phyloP scores from a whole-genome alignment of 139 green algal genomes.

The Micractinium conductrix region DNA sequence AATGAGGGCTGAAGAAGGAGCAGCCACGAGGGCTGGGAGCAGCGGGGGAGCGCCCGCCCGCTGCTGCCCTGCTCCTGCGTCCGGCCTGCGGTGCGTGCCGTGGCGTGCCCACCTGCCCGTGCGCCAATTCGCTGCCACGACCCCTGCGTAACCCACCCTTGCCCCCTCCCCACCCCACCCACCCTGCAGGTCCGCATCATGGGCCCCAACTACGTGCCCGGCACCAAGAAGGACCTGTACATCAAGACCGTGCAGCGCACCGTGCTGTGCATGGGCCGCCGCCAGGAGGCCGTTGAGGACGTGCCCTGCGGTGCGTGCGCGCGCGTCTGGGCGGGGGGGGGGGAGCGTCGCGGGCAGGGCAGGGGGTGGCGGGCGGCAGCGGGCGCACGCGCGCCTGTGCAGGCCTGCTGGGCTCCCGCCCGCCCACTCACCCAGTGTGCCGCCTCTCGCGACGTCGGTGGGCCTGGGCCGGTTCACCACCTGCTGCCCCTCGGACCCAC shows the following conservation, averaged over 20 bases:
- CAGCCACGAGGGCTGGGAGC: not conserved
- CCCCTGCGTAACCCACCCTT: not conserved
- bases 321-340: too few species aligned
- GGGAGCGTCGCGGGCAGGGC: too few species aligned
- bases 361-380: too few species aligned
- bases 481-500: too few species aligned
- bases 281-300: constrained; percentile 98
- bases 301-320: constrained; percentile 89
- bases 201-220: constrained; percentile 98
- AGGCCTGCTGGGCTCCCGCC: not conserved
- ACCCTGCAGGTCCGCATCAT: constrained; percentile 94
- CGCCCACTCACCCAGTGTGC: not conserved
- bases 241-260: constrained; percentile 99
- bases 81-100: too few species aligned
- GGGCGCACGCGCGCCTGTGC: too few species aligned
- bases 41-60: not conserved
- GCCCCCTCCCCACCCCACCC: not conserved
- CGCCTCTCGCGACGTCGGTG: not conserved
- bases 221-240: constrained; percentile 99
- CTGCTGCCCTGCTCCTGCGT: too few species aligned
- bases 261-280: constrained; percentile 98
- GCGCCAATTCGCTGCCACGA: not conserved
- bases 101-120: too few species aligned
- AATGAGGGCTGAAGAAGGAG: too few species aligned
- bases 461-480: too few species aligned